Base-by-base conservation (phyloP, 768 basidiomycete species). In the Hebeloma cylindrosporum region DNA sequence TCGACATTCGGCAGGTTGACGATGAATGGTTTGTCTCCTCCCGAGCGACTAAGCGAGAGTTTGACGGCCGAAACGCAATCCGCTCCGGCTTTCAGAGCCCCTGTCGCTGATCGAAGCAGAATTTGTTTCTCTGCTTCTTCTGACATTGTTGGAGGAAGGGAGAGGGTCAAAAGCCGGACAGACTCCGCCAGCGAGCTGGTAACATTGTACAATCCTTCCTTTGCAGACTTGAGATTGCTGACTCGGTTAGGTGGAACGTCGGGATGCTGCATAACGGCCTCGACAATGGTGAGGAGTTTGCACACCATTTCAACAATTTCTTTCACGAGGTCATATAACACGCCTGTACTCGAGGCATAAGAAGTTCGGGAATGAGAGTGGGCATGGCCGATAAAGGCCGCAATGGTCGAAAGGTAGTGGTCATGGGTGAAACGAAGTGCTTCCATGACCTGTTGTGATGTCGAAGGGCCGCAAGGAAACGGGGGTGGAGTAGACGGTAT, bases 311-410 rank as follows among this genome's bases (percentile, higher is more conserved):
- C 93, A 40, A 97, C 88, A 35, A 93, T 88, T 67, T 95, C 91
- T 40, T 87, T 81, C n/a, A 94, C 91, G 41, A 97, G 80, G 54
- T 97, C 93, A 60, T 96, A 93, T 65, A 98, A 76, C 54, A 93
- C 88, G 1, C 91, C 94, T 11, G 93, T 94, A 48, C 86, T 91
- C 4, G 92, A 90, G 0, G 95, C 92, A 65, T 97, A 94, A 21
- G 90, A 90, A 29, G 80, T 74, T 33, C 90, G 83, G 16, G 89
- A 85, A 71, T 97, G 90, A 11, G 90, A 89, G 58, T 98, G 95
- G 1, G 93, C 89, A 60, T 97, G 93, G 1, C 94, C 95, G 56
- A 99, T 96, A 63, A 99, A 93, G 5, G 94, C 95, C 16, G 96
- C 94, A 59, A 96, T 92, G 14, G 92, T 89, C 4, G 92, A 95